Evolutionary conservation across 352 stramenopile species (phyloP).

Genomic region (Pythium pyrilobum): DNA sequence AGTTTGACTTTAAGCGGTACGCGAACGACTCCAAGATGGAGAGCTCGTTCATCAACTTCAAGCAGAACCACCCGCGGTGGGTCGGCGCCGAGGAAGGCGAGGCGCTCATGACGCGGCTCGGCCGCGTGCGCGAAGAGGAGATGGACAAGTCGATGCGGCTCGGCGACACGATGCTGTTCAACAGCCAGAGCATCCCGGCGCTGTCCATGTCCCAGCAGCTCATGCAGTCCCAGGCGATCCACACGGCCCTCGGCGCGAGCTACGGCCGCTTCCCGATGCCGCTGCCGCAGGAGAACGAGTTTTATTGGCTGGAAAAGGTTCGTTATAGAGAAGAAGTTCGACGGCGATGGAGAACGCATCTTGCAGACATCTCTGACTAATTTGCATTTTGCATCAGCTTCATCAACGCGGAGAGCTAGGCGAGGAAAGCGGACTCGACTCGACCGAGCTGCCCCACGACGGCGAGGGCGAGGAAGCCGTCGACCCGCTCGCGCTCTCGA

Average conservation of each 20-base stretch:
- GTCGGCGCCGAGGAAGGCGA: slow-evolving; percentile 73
- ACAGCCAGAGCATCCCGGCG: slow-evolving; percentile 27
- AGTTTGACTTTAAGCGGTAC: slow-evolving; percentile 97
- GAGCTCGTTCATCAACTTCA: slow-evolving; percentile 97
- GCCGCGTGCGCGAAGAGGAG: slow-evolving; percentile 73
- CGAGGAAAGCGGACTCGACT: slow-evolving; percentile 11
- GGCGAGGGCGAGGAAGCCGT: too few relatives aligned
- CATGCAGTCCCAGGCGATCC: slow-evolving; percentile 83
- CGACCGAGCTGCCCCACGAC: background rate
- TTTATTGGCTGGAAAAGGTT: slow-evolving; percentile 89
- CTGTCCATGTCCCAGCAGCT: slow-evolving; percentile 85
- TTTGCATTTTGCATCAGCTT: slow-evolving; percentile 29
- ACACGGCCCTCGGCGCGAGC: slow-evolving; percentile 53
- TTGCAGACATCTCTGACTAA: slow-evolving; percentile 2
- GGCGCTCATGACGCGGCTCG: slow-evolving; percentile 56
- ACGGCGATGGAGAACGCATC: background rate
- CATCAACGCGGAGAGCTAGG: slow-evolving; percentile 52
- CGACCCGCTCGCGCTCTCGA: slow-evolving; percentile 3
- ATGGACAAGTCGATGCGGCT: slow-evolving; percentile 86
- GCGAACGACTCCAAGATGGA: slow-evolving; percentile 95
- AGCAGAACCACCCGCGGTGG: slow-evolving; percentile 87
- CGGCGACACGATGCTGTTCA: slow-evolving; percentile 78
- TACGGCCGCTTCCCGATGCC: slow-evolving; percentile 41
- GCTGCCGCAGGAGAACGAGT: slow-evolving; percentile 69
- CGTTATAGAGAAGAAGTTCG: background rate